Base-by-base conservation (phyloP, 176 grass and related monocot genomes). In the Aegilops tauschii region DNA sequence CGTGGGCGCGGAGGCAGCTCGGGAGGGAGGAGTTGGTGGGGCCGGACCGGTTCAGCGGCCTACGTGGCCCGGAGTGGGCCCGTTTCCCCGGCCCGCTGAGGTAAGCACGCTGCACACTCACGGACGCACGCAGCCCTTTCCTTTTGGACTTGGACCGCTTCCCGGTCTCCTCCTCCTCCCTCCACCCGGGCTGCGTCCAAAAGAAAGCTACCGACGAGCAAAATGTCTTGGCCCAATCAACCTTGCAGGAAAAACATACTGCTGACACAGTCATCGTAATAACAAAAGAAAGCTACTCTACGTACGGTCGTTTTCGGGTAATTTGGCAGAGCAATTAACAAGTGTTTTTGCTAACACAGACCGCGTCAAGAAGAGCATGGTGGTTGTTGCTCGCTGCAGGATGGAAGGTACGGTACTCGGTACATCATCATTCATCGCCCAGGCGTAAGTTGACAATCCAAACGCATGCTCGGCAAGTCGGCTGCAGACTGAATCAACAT, bases 1-100 rank as follows among this genome's bases (percentile, higher is more conserved):
- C 37, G 17, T n/a, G 29, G 7, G 21, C 9, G 27, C n/a, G 44
- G 84, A 58, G 76, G 25, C 25, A 75, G 72, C 70, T 14, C 37
- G 54, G 12, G 11, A 12, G 3, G 39, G 17, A 20, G 7, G 66
- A 74, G 71, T 30, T 50, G 73, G 71, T 77, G 83, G 71, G 78
- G 0, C 78, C 72, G 30, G 61, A 82, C 88, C 72, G 31, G 32
- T 86, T 86, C 88, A 64, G 54, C 84, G 13, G 79, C 73, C 83
- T 28, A 56, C 73, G 63, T 86, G 84, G 65, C 31, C 3, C 3
- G 45, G 8, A 5, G n/a, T 28, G 49, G 82, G 78, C 6, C 8
- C 58, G 75, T 18, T 70, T 37, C 69, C 2, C 21, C 23, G 71
- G 66, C 16, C 73, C 9, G 8, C 39, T 12, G 81, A 68, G 77